These are phyloP conservation scores for Pisolithus tinctorius DNA, from an alignment of 768 basidiomycete genomes.

Conservation along the genomic window DNA sequence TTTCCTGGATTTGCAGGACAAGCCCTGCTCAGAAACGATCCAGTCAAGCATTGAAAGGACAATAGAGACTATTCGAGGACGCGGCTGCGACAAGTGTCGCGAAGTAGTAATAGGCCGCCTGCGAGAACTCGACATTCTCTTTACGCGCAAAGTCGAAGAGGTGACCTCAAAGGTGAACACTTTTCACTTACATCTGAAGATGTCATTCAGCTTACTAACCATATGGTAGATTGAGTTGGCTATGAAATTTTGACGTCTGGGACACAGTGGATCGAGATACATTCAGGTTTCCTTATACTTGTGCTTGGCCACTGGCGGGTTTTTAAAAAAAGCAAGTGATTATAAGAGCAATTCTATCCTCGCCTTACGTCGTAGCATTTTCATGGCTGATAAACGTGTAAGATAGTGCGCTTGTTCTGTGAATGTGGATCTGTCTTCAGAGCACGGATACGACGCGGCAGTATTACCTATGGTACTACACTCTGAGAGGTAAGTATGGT, in stretches of 20 bases:
- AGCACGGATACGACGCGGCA: no score
- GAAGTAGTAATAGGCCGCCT: slow-evolving; percentile 2
- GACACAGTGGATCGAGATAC: no score
- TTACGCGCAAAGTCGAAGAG: slow-evolving; percentile 9
- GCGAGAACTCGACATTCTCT: slow-evolving; percentile 7
- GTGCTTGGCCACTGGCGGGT: no score
- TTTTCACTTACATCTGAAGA: no score
- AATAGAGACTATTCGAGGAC: neutral
- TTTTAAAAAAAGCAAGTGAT: no score
- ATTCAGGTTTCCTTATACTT: neutral
- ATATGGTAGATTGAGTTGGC: slow-evolving; percentile 7
- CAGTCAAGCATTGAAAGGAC: neutral
- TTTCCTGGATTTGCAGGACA: slow-evolving; percentile 10
- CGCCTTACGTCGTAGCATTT: no score
- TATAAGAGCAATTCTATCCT: neutral
- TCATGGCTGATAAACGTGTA: no score
- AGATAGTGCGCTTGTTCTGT: no score
- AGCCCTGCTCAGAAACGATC: slow-evolving; percentile 10
- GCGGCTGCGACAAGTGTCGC: neutral
- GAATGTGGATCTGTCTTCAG: no score
- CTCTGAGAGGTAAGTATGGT: no score
- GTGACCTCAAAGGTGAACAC: slow-evolving; percentile 4
- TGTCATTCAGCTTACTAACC: neutral
- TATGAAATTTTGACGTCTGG: neutral
- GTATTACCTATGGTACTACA: no score